phyloP scores from a whole-genome alignment of 768 basidiomycete genomes.

The Rossbeevera mucosa region DNA sequence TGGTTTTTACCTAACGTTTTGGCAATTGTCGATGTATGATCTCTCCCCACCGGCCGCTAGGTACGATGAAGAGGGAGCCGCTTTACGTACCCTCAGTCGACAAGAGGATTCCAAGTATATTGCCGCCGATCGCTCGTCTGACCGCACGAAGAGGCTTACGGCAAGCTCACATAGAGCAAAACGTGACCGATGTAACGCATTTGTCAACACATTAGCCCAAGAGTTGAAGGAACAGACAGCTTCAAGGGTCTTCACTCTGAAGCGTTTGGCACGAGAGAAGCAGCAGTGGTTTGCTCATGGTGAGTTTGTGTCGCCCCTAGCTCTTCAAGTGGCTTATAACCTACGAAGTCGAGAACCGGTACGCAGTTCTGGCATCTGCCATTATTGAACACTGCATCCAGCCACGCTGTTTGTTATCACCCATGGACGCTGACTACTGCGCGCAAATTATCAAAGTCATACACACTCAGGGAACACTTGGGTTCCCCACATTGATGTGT shows the following conservation, averaged over 20 bases:
- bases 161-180: slow-evolving; percentile 55
- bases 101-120: slow-evolving; percentile 63
- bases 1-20: slow-evolving; percentile 92
- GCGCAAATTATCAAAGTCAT: slow-evolving; percentile 86
- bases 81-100: slow-evolving; percentile 55
- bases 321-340: slow-evolving; percentile 6
- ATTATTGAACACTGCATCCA: slow-evolving; percentile 90
- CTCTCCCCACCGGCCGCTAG: slow-evolving; percentile 68
- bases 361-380: slow-evolving; percentile 49
- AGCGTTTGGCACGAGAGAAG: slow-evolving; percentile 74
- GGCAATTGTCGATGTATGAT: slow-evolving; percentile 93
- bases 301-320: slow-evolving; percentile 13
- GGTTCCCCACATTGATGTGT: slow-evolving; percentile 80
- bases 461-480: slow-evolving; percentile 83
- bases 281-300: slow-evolving; percentile 78
- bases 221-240: slow-evolving; percentile 76
- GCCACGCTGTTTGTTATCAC: slow-evolving; percentile 88
- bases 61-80: slow-evolving; percentile 75
- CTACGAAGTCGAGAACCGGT: slow-evolving; percentile 31
- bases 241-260: slow-evolving; percentile 68
- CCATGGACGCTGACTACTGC: slow-evolving; percentile 94
- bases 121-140: slow-evolving; percentile 67
- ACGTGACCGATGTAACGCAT: slow-evolving; percentile 64
- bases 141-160: slow-evolving; percentile 53
- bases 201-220: slow-evolving; percentile 52